Evolutionary conservation across 352 stramenopile species (phyloP).

Genomic region (Globisporangium heterothallicum): DNA sequence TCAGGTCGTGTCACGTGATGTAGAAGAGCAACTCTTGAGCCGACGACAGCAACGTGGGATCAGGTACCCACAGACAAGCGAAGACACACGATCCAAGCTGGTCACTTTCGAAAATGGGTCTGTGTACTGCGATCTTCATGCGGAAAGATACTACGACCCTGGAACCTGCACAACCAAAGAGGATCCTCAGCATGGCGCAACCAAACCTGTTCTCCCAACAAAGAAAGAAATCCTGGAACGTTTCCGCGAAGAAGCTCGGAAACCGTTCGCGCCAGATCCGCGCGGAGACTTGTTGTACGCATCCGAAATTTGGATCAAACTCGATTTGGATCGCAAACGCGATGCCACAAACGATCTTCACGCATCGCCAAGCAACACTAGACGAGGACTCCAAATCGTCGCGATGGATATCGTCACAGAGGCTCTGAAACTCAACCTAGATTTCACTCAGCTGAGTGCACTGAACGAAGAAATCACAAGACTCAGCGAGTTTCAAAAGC

Average conservation of each 20-base stretch:
- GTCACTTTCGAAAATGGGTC: conserved; percentile 55
- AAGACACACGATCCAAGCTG: conserved; percentile 42
- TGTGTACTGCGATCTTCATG: conserved; percentile 52
- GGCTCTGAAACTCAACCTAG: conserved; percentile 41
- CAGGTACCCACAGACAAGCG: conserved; percentile 26
- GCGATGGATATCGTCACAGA: conserved; percentile 60
- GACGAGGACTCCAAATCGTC: conserved; percentile 8
- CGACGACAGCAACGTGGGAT: conserved; percentile 48
- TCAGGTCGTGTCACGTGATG: conserved; percentile 39
- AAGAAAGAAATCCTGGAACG: conserved; percentile 16
- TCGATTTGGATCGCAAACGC: conserved; percentile 30
- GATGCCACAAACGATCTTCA: too few species aligned
- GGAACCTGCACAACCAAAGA: not conserved
- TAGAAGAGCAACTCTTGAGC: conserved; percentile 58
- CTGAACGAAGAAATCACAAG: conserved; percentile 40
- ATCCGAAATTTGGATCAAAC: conserved; percentile 53
- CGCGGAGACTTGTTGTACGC: conserved; percentile 44
- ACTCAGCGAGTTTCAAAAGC: conserved; percentile 30
- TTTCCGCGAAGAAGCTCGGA: conserved; percentile 30
- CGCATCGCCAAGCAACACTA: not conserved
- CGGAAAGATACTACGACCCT: conserved; percentile 23
- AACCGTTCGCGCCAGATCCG: conserved; percentile 24
- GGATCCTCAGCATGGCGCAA: not conserved
- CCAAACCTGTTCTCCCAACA: not conserved
- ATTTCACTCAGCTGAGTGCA: conserved; percentile 50